Base-by-base conservation (phyloP, 2,329 filamentous ascomycete species). In the Endoconidiophora polonica region DNA sequence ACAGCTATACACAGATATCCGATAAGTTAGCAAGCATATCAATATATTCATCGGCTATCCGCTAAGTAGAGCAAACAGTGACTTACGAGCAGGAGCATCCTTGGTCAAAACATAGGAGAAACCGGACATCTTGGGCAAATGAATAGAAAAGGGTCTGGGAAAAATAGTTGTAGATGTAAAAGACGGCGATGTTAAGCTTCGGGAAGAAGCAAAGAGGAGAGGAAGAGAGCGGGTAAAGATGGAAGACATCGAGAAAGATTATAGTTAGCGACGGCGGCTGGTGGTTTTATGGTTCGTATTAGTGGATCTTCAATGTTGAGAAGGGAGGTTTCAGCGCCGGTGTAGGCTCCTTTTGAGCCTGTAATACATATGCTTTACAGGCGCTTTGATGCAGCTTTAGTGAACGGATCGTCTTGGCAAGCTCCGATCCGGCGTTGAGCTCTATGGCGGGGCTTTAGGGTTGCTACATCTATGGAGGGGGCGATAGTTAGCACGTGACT, bases 31-130 rank as follows among this genome's bases (percentile, higher is more conserved):
- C 36, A 26, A 37, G 4, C n/a, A 2, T 14, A 22, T 18, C 16
- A 3, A 38, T 18, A 33, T 10, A 23, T 18, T 20, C 16, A 18
- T 18, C 16, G 16, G 18, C 9, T 9, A 16, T 16, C 16, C 5
- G 18, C 12, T 9, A 46, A 40, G 9, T 24, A 18, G 38, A 20
- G 14, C 6, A 23, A 24, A 26, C 6, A 33, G 26, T 9, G 20
- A 71, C 74, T 63, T 64, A 77, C 74, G 70, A 58, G 70, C 67
- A 56, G 74, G 72, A 56, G 75, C 76, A 57, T 78, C 68, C 66
- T 75, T 73, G 63, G 72, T 73, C 61, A 73, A 72, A 57, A 81
- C 61, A 55, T 70, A 57, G n/a, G 44, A 44, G 38, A 49, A 49
- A 33, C 44, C 47, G 47, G 51, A 46, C 51, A 53, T 53, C 24